Conservation (phyloP, 306 rosid genomes). For the Prunus davidiana region DNA sequence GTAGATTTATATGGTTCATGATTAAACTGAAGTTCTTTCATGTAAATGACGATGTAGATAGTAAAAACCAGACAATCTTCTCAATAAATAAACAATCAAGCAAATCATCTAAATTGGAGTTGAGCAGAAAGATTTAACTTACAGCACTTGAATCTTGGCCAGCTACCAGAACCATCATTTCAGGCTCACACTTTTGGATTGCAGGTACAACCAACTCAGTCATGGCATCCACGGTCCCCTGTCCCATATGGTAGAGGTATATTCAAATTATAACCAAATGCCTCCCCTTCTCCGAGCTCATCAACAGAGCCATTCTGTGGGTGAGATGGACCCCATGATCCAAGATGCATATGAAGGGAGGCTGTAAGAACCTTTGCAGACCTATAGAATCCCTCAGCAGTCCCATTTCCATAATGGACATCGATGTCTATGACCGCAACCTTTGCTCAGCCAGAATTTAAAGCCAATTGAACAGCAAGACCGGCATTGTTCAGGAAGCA, state of each 20-base stretch:
- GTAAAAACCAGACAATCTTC: not conserved
- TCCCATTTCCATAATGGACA: too few relatives aligned
- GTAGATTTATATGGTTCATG: not conserved
- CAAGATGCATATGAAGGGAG: constrained; percentile 95
- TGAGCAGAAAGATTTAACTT: constrained; percentile 34
- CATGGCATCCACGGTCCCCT: constrained; percentile 74
- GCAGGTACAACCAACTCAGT: constrained; percentile 66
- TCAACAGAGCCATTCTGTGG: constrained; percentile 70
- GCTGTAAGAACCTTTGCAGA: constrained; percentile 41
- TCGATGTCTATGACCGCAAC: too few relatives aligned
- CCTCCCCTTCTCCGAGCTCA: constrained; percentile 75
- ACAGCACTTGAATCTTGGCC: constrained; percentile 96
- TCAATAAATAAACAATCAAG: not conserved
- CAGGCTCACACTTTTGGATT: constrained; percentile 59
- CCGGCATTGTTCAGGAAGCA: too few relatives aligned
- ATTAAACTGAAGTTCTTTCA: not conserved
- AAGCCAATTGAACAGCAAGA: too few relatives aligned
- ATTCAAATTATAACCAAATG: constrained; percentile 79
- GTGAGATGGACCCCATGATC: constrained; percentile 88
- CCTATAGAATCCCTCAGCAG: too few relatives aligned
- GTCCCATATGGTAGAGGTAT: constrained; percentile 92
- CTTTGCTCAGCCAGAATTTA: too few relatives aligned
- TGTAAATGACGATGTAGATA: too few relatives aligned
- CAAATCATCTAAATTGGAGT: constrained; percentile 15
- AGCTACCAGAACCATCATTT: constrained; percentile 60